phyloP scores from a whole-genome alignment of 2,329 filamentous ascomycete species.

The Exophiala calicioides region DNA sequence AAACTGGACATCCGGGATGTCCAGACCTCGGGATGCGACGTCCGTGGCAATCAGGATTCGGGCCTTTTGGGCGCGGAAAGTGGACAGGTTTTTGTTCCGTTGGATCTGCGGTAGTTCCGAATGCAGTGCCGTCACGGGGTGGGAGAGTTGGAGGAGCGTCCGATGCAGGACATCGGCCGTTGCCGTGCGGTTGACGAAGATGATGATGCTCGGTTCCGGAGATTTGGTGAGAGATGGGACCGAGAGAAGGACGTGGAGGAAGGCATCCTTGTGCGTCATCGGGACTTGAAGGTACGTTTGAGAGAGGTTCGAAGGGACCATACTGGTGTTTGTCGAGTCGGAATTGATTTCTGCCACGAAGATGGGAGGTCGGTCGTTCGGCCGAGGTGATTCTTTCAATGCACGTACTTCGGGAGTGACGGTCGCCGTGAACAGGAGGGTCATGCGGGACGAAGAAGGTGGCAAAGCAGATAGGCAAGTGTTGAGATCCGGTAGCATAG shows the following conservation, averaged over 20 bases:
- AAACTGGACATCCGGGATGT: slow-evolving; percentile 87
- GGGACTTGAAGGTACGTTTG: slow-evolving; percentile 88
- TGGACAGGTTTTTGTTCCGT: slow-evolving; percentile 80
- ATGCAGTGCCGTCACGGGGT: slow-evolving; percentile 89
- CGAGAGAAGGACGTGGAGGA: slow-evolving; percentile 79
- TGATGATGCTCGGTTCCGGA: slow-evolving; percentile 69
- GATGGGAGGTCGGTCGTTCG: slow-evolving; percentile 70
- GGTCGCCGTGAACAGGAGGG: slow-evolving; percentile 92
- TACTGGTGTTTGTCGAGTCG: slow-evolving; percentile 59
- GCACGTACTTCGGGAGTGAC: slow-evolving; percentile 89
- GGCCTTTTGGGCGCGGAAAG: slow-evolving; percentile 87
- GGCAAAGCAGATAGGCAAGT: slow-evolving; percentile 83
- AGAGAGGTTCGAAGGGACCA: slow-evolving; percentile 74
- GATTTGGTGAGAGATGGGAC: slow-evolving; percentile 23
- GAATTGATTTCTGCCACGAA: slow-evolving; percentile 91
- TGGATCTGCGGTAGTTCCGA: slow-evolving; percentile 82
- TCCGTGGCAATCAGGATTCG: slow-evolving; percentile 92
- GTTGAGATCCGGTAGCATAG: slow-evolving; percentile 92
- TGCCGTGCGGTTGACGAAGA: slow-evolving; percentile 90
- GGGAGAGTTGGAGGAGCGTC: slow-evolving; percentile 78
- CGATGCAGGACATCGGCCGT: slow-evolving; percentile 90
- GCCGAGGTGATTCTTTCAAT: slow-evolving; percentile 73
- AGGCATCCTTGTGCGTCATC: slow-evolving; percentile 91
- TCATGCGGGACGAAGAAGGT: slow-evolving; percentile 77
- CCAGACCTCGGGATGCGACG: slow-evolving; percentile 88